phyloP scores from a whole-genome alignment of 495 filamentous ascomycete species.

The Diplogelasinospora grovesii region DNA sequence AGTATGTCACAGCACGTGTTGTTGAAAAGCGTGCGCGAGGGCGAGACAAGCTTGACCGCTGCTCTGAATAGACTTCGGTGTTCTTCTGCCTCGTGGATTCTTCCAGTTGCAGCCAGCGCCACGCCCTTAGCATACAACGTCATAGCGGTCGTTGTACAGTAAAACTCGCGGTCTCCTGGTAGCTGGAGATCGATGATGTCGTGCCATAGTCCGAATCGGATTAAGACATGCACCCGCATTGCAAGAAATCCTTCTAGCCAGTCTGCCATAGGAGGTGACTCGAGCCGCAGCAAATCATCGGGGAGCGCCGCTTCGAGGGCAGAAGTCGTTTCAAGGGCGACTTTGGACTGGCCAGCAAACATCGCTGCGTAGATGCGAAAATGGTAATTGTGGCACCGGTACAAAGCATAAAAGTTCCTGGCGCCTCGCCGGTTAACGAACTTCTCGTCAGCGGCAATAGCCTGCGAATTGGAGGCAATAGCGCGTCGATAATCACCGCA shows the following conservation, averaged over 20 bases:
- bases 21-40: slow-evolving; percentile 56
- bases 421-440: slow-evolving; percentile 46
- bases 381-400: slow-evolving; percentile 60
- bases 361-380: slow-evolving; percentile 66
- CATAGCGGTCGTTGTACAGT: slow-evolving; percentile 58
- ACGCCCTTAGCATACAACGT: slow-evolving; percentile 58
- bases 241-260: slow-evolving; percentile 62
- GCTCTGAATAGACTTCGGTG: slow-evolving; percentile 39
- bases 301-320: slow-evolving; percentile 49
- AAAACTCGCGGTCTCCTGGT: slow-evolving; percentile 47
- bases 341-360: slow-evolving; percentile 53
- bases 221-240: slow-evolving; percentile 55
- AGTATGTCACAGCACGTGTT: slow-evolving; percentile 58
- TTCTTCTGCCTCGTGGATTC: slow-evolving; percentile 39
- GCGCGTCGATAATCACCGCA: slow-evolving; percentile 59
- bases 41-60: slow-evolving; percentile 40
- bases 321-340: slow-evolving; percentile 49
- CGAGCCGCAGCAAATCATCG: slow-evolving; percentile 51
- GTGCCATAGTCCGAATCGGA: slow-evolving; percentile 61
- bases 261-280: slow-evolving; percentile 64
- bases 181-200: slow-evolving; percentile 46
- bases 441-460: slow-evolving; percentile 55
- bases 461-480: slow-evolving; percentile 54
- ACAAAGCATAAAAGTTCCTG: slow-evolving; percentile 62
- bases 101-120: slow-evolving; percentile 49